A percentile compares a stretch with the other conserved stretches of the same genome.
phyloP scores from a whole-genome alignment of 805 yeast genomes.

The Yarrowia sp. region DNA sequence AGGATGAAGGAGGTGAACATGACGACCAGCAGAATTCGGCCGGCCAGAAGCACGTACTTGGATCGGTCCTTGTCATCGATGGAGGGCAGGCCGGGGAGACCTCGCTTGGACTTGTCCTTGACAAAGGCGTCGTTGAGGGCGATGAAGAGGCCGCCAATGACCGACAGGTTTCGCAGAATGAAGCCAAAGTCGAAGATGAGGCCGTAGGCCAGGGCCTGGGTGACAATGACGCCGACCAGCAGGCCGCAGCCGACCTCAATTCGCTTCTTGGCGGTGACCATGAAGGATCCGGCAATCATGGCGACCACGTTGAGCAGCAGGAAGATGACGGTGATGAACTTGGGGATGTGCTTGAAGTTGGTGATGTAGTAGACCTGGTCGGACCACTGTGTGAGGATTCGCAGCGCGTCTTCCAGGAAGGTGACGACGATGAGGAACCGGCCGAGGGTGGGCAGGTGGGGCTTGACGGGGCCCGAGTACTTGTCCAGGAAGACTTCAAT shows the following conservation, averaged over 20 bases:
- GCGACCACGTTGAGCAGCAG: constrained; percentile 58
- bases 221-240: constrained; percentile 64
- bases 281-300: constrained; percentile 71
- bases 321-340: constrained; percentile 71
- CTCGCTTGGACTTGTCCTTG: constrained; percentile 62
- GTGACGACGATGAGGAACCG: constrained; percentile 90
- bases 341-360: constrained; percentile 75
- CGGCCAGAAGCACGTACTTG: constrained; percentile 80
- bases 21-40: constrained; percentile 79
- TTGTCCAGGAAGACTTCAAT: constrained; percentile 39
- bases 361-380: constrained; percentile 85
- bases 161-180: constrained; percentile 81
- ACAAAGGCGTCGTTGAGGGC: constrained; percentile 85
- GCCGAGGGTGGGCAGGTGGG: constrained; percentile 77
- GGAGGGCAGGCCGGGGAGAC: constrained; percentile 75
- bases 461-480: constrained; percentile 40
- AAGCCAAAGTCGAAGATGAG: constrained; percentile 76
- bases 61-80: constrained; percentile 66
- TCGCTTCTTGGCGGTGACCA: constrained; percentile 66
- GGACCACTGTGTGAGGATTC: constrained; percentile 84
- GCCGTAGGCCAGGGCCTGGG: constrained; percentile 89
- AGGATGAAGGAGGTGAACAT: constrained; percentile 83
- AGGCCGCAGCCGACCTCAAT: constrained; percentile 69
- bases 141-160: constrained; percentile 86
- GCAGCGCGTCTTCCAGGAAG: constrained; percentile 80